Conservation (phyloP, 2,329 filamentous ascomycete species). For the Aspergillus fumigatus region DNA sequence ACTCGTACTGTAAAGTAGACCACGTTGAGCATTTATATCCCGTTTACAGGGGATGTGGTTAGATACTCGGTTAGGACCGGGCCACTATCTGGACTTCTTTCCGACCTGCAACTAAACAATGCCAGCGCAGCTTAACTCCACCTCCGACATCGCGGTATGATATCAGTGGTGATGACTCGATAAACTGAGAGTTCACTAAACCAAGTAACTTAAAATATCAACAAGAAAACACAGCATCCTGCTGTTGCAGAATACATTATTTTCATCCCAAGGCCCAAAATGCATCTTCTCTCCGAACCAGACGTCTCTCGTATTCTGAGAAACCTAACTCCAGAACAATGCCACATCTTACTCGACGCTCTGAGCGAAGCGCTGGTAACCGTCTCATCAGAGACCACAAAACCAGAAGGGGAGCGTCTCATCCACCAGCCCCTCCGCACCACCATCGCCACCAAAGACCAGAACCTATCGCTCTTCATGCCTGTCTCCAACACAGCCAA, state of each 20-base stretch:
- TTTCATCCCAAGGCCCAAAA: constrained; percentile 8
- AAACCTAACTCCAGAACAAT: constrained; percentile 27
- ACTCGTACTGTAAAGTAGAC: no score
- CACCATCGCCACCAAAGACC: constrained; percentile 35
- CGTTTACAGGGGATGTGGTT: neutral
- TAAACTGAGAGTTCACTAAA: neutral
- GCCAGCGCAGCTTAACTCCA: neutral
- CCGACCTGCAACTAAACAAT: neutral
- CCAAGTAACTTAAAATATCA: neutral
- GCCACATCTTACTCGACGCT: constrained; percentile 31
- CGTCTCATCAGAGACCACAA: constrained; percentile 28
- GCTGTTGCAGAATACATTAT: neutral
- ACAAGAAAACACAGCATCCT: neutral
- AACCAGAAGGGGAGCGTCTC: constrained; percentile 19
- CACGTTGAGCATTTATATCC: no score
- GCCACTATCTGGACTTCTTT: neutral
- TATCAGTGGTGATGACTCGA: neutral
- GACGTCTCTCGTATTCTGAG: constrained; percentile 31
- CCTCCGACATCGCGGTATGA: constrained; percentile 7
- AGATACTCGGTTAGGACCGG: neutral
- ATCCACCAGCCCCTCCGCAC: constrained; percentile 44
- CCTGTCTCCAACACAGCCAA: constrained; percentile 61
- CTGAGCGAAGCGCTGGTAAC: constrained; percentile 32
- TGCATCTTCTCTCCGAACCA: constrained; percentile 34
- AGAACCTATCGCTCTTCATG: constrained; percentile 66